A percentile compares a stretch with the other conserved stretches of the same genome.
phyloP scores from a whole-genome alignment of 2,329 filamentous ascomycete species.

The Penicillium sp. region DNA sequence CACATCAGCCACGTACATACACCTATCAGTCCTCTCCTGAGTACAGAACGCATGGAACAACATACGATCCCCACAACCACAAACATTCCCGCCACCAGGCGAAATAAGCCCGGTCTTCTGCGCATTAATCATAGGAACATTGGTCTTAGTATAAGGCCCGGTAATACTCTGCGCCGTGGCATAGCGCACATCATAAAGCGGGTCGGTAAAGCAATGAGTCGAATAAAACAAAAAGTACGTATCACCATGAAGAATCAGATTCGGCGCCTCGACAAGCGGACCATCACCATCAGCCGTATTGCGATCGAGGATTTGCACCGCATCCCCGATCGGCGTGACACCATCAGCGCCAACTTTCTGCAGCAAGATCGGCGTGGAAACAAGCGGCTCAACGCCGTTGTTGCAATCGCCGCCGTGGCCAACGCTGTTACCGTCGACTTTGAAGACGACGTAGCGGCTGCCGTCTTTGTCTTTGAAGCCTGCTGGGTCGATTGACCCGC shows the following conservation, averaged over 20 bases:
- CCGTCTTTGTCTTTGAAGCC: slow-evolving; percentile 58
- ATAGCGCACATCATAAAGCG: slow-evolving; percentile 59
- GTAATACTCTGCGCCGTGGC: slow-evolving; percentile 47
- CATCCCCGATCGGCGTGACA: slow-evolving; percentile 51
- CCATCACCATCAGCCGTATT: slow-evolving; percentile 57
- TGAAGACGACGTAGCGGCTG: slow-evolving; percentile 61
- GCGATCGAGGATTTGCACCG: slow-evolving; percentile 59
- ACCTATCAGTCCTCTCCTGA: slow-evolving; percentile 19
- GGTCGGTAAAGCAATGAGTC: slow-evolving; percentile 57
- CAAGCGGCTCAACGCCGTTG: slow-evolving; percentile 42
- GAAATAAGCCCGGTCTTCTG: slow-evolving; percentile 31
- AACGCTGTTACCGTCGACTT: slow-evolving; percentile 63
- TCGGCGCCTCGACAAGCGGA: slow-evolving; percentile 62
- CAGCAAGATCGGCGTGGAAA: slow-evolving; percentile 42
- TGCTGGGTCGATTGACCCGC: slow-evolving; percentile 63
- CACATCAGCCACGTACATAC: slow-evolving; percentile 33
- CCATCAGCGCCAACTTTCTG: slow-evolving; percentile 48
- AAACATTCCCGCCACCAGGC: slow-evolving; percentile 35
- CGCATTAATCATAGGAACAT: slow-evolving; percentile 34
- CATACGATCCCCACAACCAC: slow-evolving; percentile 32
- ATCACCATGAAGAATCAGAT: slow-evolving; percentile 45
- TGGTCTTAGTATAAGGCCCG: slow-evolving; percentile 41
- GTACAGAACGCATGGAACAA: slow-evolving; percentile 35
- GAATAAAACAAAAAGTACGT: slow-evolving; percentile 63
- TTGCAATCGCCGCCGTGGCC: slow-evolving; percentile 49